Evolutionary conservation across 1,284 basidiomycete species (phyloP).

Genomic region (Pseudozyma sp.): DNA sequence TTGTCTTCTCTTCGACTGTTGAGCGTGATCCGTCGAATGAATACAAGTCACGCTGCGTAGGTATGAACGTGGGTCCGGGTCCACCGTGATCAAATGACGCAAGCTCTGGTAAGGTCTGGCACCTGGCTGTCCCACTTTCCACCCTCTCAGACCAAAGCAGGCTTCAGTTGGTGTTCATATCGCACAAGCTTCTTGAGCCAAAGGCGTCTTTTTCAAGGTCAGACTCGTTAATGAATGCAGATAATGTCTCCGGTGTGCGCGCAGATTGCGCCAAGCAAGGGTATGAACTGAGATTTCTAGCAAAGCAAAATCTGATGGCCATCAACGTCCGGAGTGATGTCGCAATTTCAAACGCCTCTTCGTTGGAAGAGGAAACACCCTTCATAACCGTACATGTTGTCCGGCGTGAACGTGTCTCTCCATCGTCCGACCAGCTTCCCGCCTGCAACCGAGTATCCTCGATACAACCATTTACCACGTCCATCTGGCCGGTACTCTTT

Average conservation of each 20-base stretch:
- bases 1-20: background rate
- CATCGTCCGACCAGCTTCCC: constrained; percentile 65
- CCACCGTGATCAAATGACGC: too few species aligned
- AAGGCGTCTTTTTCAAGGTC: too few species aligned
- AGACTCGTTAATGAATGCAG: too few species aligned
- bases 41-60: too few species aligned
- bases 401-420: constrained; percentile 70
- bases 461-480: constrained; percentile 72
- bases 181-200: too few species aligned
- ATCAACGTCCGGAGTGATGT: background rate
- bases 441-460: constrained; percentile 70
- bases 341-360: constrained; percentile 9
- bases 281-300: background rate
- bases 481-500: constrained; percentile 73
- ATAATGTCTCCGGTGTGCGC: too few species aligned
- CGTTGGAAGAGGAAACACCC: constrained; percentile 57
- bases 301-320: background rate
- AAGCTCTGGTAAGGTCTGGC: too few species aligned
- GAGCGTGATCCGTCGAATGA: too few species aligned
- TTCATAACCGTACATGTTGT: constrained; percentile 68
- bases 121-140: too few species aligned
- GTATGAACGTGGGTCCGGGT: too few species aligned
- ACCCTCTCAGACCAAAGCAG: too few species aligned
- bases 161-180: too few species aligned
- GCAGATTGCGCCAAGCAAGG: background rate